Evolutionary conservation across 169 alveolate species (phyloP).

Genomic region (Eimeria brunetti): DNA sequence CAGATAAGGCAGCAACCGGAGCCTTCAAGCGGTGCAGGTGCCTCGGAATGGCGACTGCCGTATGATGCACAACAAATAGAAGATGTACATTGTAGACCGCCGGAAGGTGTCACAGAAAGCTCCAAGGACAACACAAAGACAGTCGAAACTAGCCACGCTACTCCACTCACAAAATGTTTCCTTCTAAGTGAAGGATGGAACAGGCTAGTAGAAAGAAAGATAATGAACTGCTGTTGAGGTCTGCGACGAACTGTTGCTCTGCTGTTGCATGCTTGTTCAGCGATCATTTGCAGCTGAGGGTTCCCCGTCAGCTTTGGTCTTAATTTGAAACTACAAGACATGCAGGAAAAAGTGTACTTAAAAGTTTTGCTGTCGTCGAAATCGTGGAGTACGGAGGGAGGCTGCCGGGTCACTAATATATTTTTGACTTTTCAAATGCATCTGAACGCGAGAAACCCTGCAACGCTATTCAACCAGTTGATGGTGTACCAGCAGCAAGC

Average conservation of each 20-base stretch:
- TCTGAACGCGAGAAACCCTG: background rate
- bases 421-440: background rate
- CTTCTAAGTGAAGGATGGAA: background rate
- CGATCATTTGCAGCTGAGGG: no score
- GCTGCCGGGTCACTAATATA: background rate
- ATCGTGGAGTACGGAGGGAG: background rate
- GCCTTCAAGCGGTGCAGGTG: background rate
- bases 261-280: no score
- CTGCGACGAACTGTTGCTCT: no score
- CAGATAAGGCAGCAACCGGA: background rate
- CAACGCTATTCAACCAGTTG: background rate
- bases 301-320: no score
- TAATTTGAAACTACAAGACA: no score
- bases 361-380: no score
- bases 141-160: background rate
- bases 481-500: background rate
- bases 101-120: background rate
- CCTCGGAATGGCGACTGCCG: background rate
- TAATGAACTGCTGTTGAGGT: no score
- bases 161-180: background rate
- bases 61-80: background rate
- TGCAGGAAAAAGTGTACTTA: no score
- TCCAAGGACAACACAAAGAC: background rate
- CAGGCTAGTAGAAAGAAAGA: no score
- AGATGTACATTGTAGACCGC: background rate